Evolutionary conservation across 176 grass and related monocot genomes (phyloP).

Genomic region (Luzula sylvatica): DNA sequence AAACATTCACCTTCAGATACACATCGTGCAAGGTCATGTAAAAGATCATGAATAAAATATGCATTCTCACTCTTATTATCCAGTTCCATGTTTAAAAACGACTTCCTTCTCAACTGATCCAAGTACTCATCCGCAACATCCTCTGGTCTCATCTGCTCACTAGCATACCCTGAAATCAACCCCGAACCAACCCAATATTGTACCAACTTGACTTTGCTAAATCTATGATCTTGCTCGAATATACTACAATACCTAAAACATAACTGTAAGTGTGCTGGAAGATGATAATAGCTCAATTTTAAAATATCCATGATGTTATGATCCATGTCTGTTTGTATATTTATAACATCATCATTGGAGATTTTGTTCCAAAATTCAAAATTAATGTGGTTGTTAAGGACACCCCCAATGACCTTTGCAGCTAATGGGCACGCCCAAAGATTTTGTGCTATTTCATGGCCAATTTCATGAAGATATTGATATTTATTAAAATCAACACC

Average conservation of each 20-base stretch:
- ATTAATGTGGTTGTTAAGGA: constrained; percentile 4
- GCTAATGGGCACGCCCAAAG: constrained; percentile 17
- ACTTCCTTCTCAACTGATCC: constrained; percentile 4
- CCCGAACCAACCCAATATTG: constrained; percentile 21
- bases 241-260: constrained; percentile 30
- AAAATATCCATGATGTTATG: constrained; percentile 28
- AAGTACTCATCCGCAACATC: constrained; percentile 15
- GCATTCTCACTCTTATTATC: background rate
- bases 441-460: constrained; percentile 6
- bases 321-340: background rate
- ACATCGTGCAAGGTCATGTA: background rate
- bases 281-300: constrained; percentile 22
- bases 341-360: constrained; percentile 19
- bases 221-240: constrained; percentile 36
- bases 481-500: constrained; percentile 5
- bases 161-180: background rate
- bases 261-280: constrained; percentile 13
- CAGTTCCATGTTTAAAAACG: constrained; percentile 3
- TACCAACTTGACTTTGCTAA: constrained; percentile 29
- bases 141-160: background rate
- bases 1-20: constrained; percentile 17
- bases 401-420: constrained; percentile 18
- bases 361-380: constrained; percentile 24
- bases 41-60: constrained; percentile 15
- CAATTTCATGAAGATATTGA: constrained; percentile 1